Base-by-base conservation (phyloP, 176 grass and related monocot species). In the Poa annua region DNA sequence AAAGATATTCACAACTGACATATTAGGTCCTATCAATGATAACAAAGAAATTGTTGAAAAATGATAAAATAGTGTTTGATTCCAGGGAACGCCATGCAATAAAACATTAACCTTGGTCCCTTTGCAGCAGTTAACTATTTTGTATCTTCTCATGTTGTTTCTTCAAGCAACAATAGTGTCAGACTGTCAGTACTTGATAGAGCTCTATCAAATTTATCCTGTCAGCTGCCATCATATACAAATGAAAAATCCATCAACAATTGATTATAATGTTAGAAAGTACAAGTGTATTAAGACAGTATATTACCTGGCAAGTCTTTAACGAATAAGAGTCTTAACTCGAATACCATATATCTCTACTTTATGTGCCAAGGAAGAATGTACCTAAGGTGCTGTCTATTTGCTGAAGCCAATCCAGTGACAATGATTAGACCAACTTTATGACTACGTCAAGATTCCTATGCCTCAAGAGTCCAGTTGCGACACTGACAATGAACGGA, bases 401-500 rank as follows among this genome's bases (percentile, higher is more conserved):
- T 24, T 53, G 21, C 9, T 55, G 54, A 25, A 24, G 79, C 25
- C 44, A 29, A 15, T 50, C 22, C 66, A 74, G 64, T 20, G 4
- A 42, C 1, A 66, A 49, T 19, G 3, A 35, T 26, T 13, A 29
- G 4, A 53, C 10, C 8, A 70, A 11, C 71, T 64, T 3, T 54
- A 6, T 32, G 38, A 38, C 33, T 64, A 5, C 16, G 38, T 49
- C 12, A n/a, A 49, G 44, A 54, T 55, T 26, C 22, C 17, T 50
- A 35, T 89, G 71, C 92, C 35, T 74, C 89, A 0, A 92, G 34
- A 35, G 52, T 81, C 92, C 95, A 98, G 62, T 91, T 86, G 53
- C 92, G 88, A 35, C 90, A 93, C 42, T 86, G 81, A 45, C 90
- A 91, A 45, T 98, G 92, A 44, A 98, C 92, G 65, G 88, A 86